Percentiles rank a stretch among this genome's conserved stretches.
Evolutionary conservation across 2,329 filamentous ascomycete species (phyloP).

Genomic region (Juglanconis juglandina): DNA sequence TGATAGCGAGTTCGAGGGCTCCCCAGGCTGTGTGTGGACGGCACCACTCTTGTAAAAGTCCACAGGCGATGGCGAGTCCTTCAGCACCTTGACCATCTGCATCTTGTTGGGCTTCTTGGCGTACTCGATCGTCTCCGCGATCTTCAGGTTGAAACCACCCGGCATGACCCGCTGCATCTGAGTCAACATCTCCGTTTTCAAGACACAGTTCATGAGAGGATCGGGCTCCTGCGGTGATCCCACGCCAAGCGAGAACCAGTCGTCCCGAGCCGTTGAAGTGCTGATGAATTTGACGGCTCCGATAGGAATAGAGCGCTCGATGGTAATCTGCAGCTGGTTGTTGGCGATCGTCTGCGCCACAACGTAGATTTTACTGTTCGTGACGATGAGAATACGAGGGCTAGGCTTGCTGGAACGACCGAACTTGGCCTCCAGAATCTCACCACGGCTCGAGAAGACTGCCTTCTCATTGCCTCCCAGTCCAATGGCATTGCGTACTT

Average conservation of each 20-base stretch:
- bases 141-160: slow-evolving; percentile 76
- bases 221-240: slow-evolving; percentile 90
- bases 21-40: slow-evolving; percentile 81
- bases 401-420: slow-evolving; percentile 93
- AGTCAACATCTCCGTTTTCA: slow-evolving; percentile 97
- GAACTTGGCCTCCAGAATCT: slow-evolving; percentile 89
- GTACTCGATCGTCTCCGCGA: slow-evolving; percentile 84
- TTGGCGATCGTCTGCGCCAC: slow-evolving; percentile 81
- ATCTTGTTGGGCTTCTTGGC: slow-evolving; percentile 97
- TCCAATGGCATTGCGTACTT: slow-evolving; percentile 72
- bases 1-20: slow-evolving; percentile 78
- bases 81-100: slow-evolving; percentile 82
- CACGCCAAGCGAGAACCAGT: slow-evolving; percentile 93
- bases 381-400: slow-evolving; percentile 79
- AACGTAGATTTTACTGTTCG: slow-evolving; percentile 82
- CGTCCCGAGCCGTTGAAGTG: slow-evolving; percentile 77
- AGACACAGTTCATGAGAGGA: slow-evolving; percentile 85
- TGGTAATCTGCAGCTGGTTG: slow-evolving; percentile 73
- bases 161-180: slow-evolving; percentile 79
- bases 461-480: slow-evolving; percentile 70
- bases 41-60: slow-evolving; percentile 94
- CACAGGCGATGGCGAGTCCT: slow-evolving; percentile 72
- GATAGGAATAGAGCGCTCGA: slow-evolving; percentile 78
- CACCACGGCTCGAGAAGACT: slow-evolving; percentile 87
- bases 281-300: slow-evolving; percentile 87